Conservation (phyloP, 345 rosid species). For the Durio zibethinus region DNA sequence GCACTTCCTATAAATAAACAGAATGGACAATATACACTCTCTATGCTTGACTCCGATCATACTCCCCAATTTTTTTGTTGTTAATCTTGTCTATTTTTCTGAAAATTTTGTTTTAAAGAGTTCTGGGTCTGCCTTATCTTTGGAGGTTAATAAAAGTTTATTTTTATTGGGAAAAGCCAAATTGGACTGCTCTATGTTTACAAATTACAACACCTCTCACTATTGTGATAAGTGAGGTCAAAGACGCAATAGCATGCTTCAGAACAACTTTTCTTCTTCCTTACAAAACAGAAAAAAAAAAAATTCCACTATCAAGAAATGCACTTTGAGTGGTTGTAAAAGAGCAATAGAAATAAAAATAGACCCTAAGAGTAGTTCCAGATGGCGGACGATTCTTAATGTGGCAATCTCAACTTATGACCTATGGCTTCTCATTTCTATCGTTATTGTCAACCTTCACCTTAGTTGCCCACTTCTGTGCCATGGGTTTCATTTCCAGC, state of each 20-base stretch:
- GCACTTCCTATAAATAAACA: too few species aligned
- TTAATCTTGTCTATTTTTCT: neutral
- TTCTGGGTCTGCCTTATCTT: neutral
- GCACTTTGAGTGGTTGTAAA: slow-evolving; percentile 7
- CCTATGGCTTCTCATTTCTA: neutral
- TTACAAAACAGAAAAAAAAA: neutral
- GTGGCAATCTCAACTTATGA: neutral
- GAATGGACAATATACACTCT: too few species aligned
- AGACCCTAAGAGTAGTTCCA: neutral
- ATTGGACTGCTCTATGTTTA: neutral
- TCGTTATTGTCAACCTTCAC: neutral
- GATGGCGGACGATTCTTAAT: slow-evolving; percentile 7
- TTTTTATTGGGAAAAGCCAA: neutral
- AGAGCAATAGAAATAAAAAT: neutral
- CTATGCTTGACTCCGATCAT: too few species aligned
- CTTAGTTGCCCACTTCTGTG: neutral
- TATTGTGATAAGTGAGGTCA: neutral
- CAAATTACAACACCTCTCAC: neutral
- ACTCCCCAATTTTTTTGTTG: too few species aligned
- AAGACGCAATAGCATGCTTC: neutral
- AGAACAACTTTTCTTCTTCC: neutral
- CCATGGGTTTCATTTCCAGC: slow-evolving; percentile 7
- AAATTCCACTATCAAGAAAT: neutral
- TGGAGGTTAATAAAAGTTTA: neutral
- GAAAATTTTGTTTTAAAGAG: neutral